Base-by-base conservation (phyloP, 2,329 filamentous ascomycete genomes). In the Leptographium procerum region DNA sequence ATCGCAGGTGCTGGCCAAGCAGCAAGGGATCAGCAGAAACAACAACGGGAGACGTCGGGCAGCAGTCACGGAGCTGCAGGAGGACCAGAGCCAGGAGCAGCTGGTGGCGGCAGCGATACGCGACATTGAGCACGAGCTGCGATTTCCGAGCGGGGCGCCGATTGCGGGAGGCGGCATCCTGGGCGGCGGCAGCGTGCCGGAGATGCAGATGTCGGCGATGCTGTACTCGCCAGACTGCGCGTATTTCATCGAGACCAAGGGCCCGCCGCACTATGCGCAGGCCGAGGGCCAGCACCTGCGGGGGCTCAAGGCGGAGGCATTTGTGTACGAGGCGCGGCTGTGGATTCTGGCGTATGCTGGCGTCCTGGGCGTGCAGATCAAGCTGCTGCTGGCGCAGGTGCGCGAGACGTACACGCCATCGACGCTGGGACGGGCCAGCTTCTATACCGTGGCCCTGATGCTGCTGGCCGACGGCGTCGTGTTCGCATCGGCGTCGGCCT, bases 161-260 rank as follows among this genome's bases (percentile, higher is more conserved):
- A 73, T 82, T 33, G 73, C 74, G 6, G 69, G 57, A n/a, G 13
- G 22, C 5, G 50, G 34, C 50, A 10, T 28, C 5, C 26, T 29
- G 26, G 55, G 33, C 16, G 56, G 56, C 43, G 24, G 29, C 24
- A 57, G 66, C n/a, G 69, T 80, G 9, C 84, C 85, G 3, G 74
- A 72, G 33, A 73, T 88, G 33, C 76, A 80, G 58, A 80, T 87
- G 73, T 86, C 84, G 1, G 75, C 80, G 7, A 76, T 87, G 26
- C 73, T 86, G 22, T 87, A 83, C 70, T 87, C 85, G 13, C 85
- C 85, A 1, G 85, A 87, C 67, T 88, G 85, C 65, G 80, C 77
- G 4, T 86, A 82, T 69, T 84, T 86, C 61, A 72, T 88, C 36
- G 82, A 86, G 65, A 81, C 81, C 16, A 84, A 82, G 64, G 85